Evolutionary conservation across 805 yeast species (phyloP), one percentile per base, ranked within the genome.

Genomic region (Lipomyces yamanashiensis): DNA sequence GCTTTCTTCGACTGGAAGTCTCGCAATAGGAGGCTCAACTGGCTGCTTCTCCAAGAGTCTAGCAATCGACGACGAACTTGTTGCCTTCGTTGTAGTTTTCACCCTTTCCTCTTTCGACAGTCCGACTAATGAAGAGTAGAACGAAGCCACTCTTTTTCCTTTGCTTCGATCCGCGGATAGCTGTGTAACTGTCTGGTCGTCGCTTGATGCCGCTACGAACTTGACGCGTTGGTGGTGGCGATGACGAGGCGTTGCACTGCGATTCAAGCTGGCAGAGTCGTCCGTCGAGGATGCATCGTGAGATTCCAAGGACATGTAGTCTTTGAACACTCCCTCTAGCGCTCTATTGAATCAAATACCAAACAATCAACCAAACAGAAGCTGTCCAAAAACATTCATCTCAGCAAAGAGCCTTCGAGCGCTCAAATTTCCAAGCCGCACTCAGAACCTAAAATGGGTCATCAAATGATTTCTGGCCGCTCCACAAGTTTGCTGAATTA

Each of bases 81-180:
- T 36, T 17, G 33, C 19, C 43, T 44, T 44, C 21, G 19, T 28
- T 7, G 12, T 3, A 5, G 23, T 40, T 13, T 17, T 43, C 19
- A 23, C 48, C 21, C 53, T 21, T 34, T 36, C n/a, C 19, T 37
- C 37, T 17, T 58, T 33, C 19, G 28, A 28, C 28, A 63, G 13
- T 10, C 67, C 67, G 9, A 64, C 67, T 15, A 64, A 43, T 12
- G 60, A 54, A 9, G 63, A 48, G 37, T 64, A 64, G 21, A 61
- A 61, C 7, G 62, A 58, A 9, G 54, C 59, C 34, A 41, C 41
- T 19, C 34, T 15, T 23, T 43, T 33, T 37, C 51, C 51, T 15
- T 37, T 43, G 54, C 9, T n/a, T 34, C 48, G 23, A 33, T 28
- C 51, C 8, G 21, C 44, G 8, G 53, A 13, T 12, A 53, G 49